Evolutionary conservation across 306 rosid species (phyloP).

Genomic region (Pachyrhizus erosus): DNA sequence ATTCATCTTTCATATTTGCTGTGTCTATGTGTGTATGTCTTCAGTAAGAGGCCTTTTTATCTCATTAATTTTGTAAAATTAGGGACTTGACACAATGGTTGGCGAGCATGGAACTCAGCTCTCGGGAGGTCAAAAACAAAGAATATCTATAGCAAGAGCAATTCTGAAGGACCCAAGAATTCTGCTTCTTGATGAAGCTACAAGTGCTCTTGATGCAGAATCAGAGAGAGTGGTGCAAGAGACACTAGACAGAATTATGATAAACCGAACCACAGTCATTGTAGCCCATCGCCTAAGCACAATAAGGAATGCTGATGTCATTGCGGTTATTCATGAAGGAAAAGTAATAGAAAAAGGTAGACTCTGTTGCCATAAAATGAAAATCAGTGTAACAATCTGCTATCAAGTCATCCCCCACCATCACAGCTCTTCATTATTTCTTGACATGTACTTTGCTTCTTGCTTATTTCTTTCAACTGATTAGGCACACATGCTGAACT

Average conservation of each 20-base stretch:
- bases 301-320: constrained; percentile 57
- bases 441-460: not conserved
- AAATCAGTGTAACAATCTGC: constrained; percentile 5
- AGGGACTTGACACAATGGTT: constrained; percentile 71
- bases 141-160: constrained; percentile 73
- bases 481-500: constrained; percentile 73
- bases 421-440: not conserved
- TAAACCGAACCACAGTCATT: constrained; percentile 59
- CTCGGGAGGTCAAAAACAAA: constrained; percentile 74
- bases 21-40: not conserved
- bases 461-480: constrained; percentile 36
- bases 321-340: constrained; percentile 69
- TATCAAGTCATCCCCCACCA: not conserved
- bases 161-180: constrained; percentile 71
- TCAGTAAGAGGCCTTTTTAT: not conserved
- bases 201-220: constrained; percentile 70
- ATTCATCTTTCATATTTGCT: constrained; percentile 9
- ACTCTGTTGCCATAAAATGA: constrained; percentile 19
- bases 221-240: constrained; percentile 70
- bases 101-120: constrained; percentile 86
- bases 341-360: constrained; percentile 68
- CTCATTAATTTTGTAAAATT: not conserved
- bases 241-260: constrained; percentile 67
- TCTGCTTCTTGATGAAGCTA: constrained; percentile 71
- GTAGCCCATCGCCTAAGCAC: constrained; percentile 77